Evolutionary conservation across 306 rosid species (phyloP), one percentile per base, ranked within the genome.

Genomic region (Medicago lupulina): DNA sequence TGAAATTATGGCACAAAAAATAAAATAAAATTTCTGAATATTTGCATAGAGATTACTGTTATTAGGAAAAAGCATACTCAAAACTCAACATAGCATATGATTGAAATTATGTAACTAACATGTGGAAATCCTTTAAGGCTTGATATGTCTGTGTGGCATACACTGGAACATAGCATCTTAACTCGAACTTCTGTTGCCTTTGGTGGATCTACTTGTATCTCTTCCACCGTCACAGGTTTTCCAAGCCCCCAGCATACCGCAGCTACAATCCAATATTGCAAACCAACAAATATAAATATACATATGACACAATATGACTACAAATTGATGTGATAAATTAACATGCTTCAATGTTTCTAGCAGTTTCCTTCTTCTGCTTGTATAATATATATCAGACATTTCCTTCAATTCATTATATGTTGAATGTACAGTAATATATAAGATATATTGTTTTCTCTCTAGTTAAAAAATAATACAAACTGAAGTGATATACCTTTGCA

Each of bases 191-290:
- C 89, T 0, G 55, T 40, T 39, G 75, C 54, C 38, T 72, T 82
- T 10, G 93, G 93, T 54, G 93, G 87, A 0, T 89, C 88, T 11
- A 89, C 84, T 78, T 77, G 51, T 62, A 89, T 89, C 75, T 87
- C 93, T 66, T 87, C 91, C 75, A 87, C 54, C 12, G 70, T 89
- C 47, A 79, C 54, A 2, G 71, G 13, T 12, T 87, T 62, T 4
- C 84, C 91, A 2, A 17, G 0, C 3, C 83, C 91, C 93, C 91
- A 87, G 39, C 93, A 87, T 60, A 89, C 80, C 1, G 84, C 89
- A 47, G 86, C 90, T 88, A 17, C 75, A 67, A 8, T 36, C 62
- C 70, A 55, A 34, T 16, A 23, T 23, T 23, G 17, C 0, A 47
- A 4, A 23, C 9, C 16, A 46, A 18, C 18, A 54, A 18, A 54